Conservation (phyloP, 2,329 filamentous ascomycete genomes). For the Sarocladiaceae sp. region DNA sequence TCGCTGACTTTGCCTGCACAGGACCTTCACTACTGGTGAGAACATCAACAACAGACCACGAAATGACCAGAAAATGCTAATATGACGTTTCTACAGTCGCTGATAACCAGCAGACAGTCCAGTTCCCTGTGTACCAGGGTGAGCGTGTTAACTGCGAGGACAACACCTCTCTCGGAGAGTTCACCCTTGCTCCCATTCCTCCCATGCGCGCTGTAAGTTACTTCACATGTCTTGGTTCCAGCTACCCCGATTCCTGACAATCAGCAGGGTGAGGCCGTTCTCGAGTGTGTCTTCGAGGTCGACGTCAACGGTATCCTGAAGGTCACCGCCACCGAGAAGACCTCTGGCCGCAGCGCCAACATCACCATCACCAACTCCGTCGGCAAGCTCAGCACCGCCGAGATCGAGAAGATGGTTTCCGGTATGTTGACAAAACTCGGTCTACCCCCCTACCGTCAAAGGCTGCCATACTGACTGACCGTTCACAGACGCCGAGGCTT, state of each 20-base stretch:
- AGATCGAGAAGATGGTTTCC: slow-evolving; percentile 98
- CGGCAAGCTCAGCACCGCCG: slow-evolving; percentile 87
- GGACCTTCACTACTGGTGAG: slow-evolving; percentile 72
- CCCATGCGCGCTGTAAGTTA: slow-evolving; percentile 80
- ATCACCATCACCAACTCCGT: slow-evolving; percentile 99
- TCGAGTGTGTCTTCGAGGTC: slow-evolving; percentile 98
- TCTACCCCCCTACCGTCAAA: slow-evolving; percentile 17
- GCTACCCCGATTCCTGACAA: too few relatives aligned
- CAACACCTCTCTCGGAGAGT: slow-evolving; percentile 96
- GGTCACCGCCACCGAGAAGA: slow-evolving; percentile 99
- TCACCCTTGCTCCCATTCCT: slow-evolving; percentile 84
- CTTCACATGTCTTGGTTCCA: too few relatives aligned
- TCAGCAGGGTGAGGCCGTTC: slow-evolving; percentile 73
- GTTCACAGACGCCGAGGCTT: slow-evolving; percentile 77
- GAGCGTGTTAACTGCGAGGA: slow-evolving; percentile 98
- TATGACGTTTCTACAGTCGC: slow-evolving; percentile 32
- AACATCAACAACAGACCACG: too few relatives aligned
- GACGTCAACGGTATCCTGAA: slow-evolving; percentile 99
- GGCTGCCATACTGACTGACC: not conserved
- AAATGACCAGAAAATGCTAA: not conserved
- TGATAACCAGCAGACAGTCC: slow-evolving; percentile 68
- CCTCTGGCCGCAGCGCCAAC: slow-evolving; percentile 94
- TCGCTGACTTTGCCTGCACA: slow-evolving; percentile 6
- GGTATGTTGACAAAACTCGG: not conserved
- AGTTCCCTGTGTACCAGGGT: slow-evolving; percentile 93